Base-by-base conservation (phyloP, 1,284 basidiomycete genomes). In the Entoloma clypeatum region DNA sequence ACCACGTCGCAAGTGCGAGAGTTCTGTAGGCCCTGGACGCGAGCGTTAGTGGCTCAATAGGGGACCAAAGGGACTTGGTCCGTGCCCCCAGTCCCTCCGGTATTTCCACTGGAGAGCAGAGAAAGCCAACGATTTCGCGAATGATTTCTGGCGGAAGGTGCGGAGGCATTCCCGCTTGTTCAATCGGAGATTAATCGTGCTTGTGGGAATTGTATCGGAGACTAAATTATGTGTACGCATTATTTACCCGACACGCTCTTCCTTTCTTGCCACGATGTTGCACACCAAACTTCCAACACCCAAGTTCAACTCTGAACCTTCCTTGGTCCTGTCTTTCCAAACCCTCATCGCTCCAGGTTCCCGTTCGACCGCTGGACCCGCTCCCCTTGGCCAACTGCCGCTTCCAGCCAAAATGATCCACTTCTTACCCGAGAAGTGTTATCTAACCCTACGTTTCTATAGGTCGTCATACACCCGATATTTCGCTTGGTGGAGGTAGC, bases 361-460 rank as follows among this genome's bases (percentile, higher is more conserved):
- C 55, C 49, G 44, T 45, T 52, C 43, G 47, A 41, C 42, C 36
- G 37, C 26, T 38, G 16, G 7, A 21, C 41, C 18, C 16, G 25
- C 37, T 42, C 29, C 39, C 50, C 48, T 47, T 36, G 34, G 45
- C 39, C 36, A 38, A 45, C 49, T 25, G 26, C 48, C 48, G 49
- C 55, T 54, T 55, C 53, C 59, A 62, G 59, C 60, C 62, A 64
- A 59, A 51, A 55, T 44, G 57, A 57, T 53, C 51, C 60, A 58
- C 58, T 53, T 53, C 50, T 50, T n/a, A n/a, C 30, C 45, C 53
- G 46, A 48, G 52, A 61, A 65, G 65, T 69, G 69, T 57, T 54
- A 67, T 68, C 69, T 72, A 74, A 74, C 72, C 71, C 72, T 74
- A 73, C 66, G 60, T 61, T 50, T 51, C 52, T 50, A 54, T 52